Base-by-base conservation (phyloP, 352 stramenopile species). In the Globisporangium lucens region DNA sequence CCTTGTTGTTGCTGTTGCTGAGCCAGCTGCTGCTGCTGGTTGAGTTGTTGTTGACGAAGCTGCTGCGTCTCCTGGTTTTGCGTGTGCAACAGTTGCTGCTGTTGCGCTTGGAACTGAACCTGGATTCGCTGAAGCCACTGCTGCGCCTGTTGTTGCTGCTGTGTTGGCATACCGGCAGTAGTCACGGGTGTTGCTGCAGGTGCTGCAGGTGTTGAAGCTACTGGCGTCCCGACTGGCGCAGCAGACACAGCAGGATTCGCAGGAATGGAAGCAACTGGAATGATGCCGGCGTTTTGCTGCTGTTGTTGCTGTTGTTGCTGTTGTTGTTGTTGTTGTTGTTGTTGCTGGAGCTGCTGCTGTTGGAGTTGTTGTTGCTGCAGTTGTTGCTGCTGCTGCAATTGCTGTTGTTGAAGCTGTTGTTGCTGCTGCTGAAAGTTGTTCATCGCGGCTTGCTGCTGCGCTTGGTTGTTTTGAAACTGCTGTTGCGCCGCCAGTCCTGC, bases 81-180 rank as follows among this genome's bases (percentile, higher is more conserved):
- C 12, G 79, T 85, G 35, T 88, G 79, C 29, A 93, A 61, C 35
- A 93, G 52, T 56, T 89, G 80, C 20, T 90, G 83, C 41, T 91
- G 82, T 58, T 95, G 87, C 0, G 82, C 85, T 47, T 92, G 85
- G 65, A 91, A 95, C 65, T 93, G 87, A 29, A 89, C 83, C 59
- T 93, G 87, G 10, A 95, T 84, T 4, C 84, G 83, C 59, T 93
- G 82, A n/a, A 95, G 68, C 77, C 78, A 89, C 66, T 95, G 87
- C 66, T 95, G 87, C 13, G 83, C 81, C 53, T 91, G 83, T 35
- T 91, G 83, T 52, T 90, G 83, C 24, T 84, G 81, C 33, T 71
- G 68, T 29, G 65, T 85, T 17, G 73, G 57, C 17, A 83, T 75
- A 24, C 63, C 78, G 12, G 71, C 49, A 27, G 49, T 43, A 27